Evolutionary conservation across 2,329 filamentous ascomycete species (phyloP), one percentile per base, ranked within the genome.

Genomic region (Proliferodiscus dingleyae): DNA sequence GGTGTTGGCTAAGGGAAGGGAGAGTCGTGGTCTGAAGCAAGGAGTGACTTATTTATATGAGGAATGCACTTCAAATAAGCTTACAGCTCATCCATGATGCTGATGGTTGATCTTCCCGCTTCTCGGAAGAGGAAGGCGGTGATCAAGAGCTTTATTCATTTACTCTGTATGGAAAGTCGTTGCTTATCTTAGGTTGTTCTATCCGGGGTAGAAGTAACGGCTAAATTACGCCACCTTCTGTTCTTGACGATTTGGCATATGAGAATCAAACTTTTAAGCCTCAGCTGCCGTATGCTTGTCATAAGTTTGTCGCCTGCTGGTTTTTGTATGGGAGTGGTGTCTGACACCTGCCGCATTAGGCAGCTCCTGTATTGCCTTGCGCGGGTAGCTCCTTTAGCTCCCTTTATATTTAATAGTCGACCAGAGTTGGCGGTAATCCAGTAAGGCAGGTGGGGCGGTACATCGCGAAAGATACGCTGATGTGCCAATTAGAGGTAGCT

Each of bases 31-130:
- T n/a, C n/a, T n/a, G n/a, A n/a, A n/a, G n/a, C n/a, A n/a, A n/a
- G n/a, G n/a, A n/a, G n/a, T 34, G 22, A 39, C 26, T 32, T 50
- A 50, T 34, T 50, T 50, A 45, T 50, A 50, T 41, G 24, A 40
- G 33, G 8, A 19, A 33, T 42, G 16, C 23, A 29, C 26, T 30
- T 39, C 11, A 42, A 38, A 7, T 37, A 42, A n/a, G n/a, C n/a
- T n/a, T 37, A 19, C 29, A 13, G 34, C 26, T 36, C 28, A 43
- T 13, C 23, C 33, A 11, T 46, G 29, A 34, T 22, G 43, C 19
- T 46, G 5, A 37, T 29, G 23, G 23, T 36, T 26, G 26, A 37
- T 43, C 28, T 40, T 30, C 43, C 29, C 30, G 36, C 34, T 46
- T 40, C 19, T 46, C 43, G 24, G 10, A 41, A 46, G 43, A 46